Evolutionary conservation across 108 stramenopile genomes (phyloP).

Genomic region (Pinguiococcus pyrenoidosus): DNA sequence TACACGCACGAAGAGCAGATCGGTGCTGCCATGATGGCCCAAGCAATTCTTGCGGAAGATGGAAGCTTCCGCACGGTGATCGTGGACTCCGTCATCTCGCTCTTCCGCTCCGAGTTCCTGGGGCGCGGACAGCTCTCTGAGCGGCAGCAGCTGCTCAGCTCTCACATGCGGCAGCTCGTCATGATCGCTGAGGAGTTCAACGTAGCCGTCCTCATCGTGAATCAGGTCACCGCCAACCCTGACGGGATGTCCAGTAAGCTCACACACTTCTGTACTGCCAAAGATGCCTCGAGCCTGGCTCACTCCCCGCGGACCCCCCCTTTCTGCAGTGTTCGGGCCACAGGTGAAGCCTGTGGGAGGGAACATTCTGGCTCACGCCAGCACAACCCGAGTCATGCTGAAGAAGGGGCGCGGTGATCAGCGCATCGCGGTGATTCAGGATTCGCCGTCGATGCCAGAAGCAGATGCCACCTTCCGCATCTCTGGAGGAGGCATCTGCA

Average conservation of each 20-base stretch:
- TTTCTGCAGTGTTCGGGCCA: slow-evolving; percentile 13
- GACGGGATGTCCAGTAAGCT: slow-evolving; percentile 27
- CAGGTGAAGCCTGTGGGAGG: slow-evolving; percentile 44
- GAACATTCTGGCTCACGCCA: slow-evolving; percentile 45
- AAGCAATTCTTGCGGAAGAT: slow-evolving; percentile 4
- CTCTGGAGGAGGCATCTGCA: slow-evolving; percentile 34
- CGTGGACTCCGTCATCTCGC: slow-evolving; percentile 41
- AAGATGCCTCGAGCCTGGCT: too few species aligned
- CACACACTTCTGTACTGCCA: too few species aligned
- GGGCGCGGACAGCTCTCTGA: slow-evolving; percentile 44
- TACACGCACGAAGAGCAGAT: slow-evolving; percentile 26
- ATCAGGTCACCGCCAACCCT: slow-evolving; percentile 43
- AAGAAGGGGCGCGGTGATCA: slow-evolving; percentile 45
- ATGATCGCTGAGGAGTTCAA: slow-evolving; percentile 37
- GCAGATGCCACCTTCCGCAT: slow-evolving; percentile 41
- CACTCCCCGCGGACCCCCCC: too few species aligned
- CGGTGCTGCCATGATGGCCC: background rate
- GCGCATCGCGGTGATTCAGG: slow-evolving; percentile 43
- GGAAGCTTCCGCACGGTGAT: slow-evolving; percentile 39
- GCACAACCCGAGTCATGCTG: slow-evolving; percentile 40
- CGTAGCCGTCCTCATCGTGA: slow-evolving; percentile 37
- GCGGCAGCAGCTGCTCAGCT: slow-evolving; percentile 43
- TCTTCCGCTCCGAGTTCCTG: slow-evolving; percentile 32
- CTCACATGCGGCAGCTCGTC: background rate
- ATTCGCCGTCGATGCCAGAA: slow-evolving; percentile 44